Base-by-base conservation (phyloP, 2,329 filamentous ascomycete species). In the Metarhizium humberi region DNA sequence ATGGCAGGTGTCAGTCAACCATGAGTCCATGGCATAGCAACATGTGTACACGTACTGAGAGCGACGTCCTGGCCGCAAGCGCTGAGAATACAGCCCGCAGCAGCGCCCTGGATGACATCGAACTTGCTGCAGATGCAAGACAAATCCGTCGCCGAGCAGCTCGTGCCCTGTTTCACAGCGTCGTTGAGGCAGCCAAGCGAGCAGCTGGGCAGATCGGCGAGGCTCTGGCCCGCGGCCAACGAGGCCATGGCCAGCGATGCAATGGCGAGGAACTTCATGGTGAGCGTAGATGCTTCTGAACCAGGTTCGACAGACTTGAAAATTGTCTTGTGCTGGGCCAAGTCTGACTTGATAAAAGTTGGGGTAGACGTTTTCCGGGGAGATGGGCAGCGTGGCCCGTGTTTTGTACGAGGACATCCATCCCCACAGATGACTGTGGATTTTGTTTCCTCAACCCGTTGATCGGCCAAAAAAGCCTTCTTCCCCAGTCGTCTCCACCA, bases 61-160 rank as follows among this genome's bases (percentile, higher is more conserved):
- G 67, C 65, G 36, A 58, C 56, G n/a, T 66, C 63, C n/a, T 57
- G 45, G 57, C 67, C 65, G 56, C 68, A 71, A 29, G 54, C 56
- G 6, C 55, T 43, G 36, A 70, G 50, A 51, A 70, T 64, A 50
- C 68, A 71, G 46, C 53, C 8, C 25, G 63, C 66, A 55, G 64
- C 66, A 30, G 57, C 57, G 11, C 52, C 51, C 56, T 62, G 60
- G 59, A 71, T 59, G 29, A 52, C 48, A 30, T 59, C 57, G 52
- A 68, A 60, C 58, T 64, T 61, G 16, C 58, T 43, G 58, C 64
- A 61, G 55, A 64, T 54, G 61, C 68, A 70, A 34, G 58, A 50
- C 52, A 58, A 59, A 58, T 69, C 67, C 51, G 52, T 53, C 16
- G 45, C 51, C 16, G 50, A 52, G 63, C 68, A 70, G 40, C 25